Conservation (phyloP, 2,329 filamentous ascomycete species). For the Aureobasidium melanogenum region DNA sequence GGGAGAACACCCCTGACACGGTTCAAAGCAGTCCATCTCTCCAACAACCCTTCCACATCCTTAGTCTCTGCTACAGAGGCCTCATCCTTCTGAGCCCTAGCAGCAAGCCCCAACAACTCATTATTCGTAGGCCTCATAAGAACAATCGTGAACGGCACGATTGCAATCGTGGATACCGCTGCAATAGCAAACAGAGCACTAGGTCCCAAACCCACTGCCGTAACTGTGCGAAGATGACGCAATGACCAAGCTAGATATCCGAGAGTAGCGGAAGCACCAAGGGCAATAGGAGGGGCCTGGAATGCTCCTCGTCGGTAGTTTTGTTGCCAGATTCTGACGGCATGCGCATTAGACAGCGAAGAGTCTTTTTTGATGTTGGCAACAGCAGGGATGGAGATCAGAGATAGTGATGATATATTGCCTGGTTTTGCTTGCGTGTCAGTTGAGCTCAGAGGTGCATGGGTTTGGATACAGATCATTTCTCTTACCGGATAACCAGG, state of each 20-base stretch:
- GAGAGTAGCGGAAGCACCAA: background rate
- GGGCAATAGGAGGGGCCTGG: background rate
- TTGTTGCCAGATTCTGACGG: background rate
- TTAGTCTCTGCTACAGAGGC: background rate
- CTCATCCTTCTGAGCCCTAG: background rate
- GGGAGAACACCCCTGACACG: background rate
- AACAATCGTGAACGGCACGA: background rate
- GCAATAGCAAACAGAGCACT: background rate
- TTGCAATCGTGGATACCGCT: background rate
- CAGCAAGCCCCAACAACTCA: background rate
- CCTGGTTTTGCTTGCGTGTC: background rate
- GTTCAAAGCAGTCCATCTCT: background rate
- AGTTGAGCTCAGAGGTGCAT: background rate
- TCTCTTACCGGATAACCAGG: background rate
- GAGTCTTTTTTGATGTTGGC: background rate
- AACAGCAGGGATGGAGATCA: background rate
- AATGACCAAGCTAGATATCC: background rate
- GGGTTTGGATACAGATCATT: background rate
- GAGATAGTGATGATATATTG: background rate
- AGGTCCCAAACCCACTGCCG: background rate
- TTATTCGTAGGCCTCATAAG: background rate
- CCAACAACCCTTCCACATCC: background rate
- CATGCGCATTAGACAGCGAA: background rate
- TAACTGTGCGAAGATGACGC: background rate
- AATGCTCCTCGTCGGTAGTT: background rate